These are phyloP conservation scores for Candida golubevii DNA, from an alignment of 805 yeast species.

Conservation along the genomic window DNA sequence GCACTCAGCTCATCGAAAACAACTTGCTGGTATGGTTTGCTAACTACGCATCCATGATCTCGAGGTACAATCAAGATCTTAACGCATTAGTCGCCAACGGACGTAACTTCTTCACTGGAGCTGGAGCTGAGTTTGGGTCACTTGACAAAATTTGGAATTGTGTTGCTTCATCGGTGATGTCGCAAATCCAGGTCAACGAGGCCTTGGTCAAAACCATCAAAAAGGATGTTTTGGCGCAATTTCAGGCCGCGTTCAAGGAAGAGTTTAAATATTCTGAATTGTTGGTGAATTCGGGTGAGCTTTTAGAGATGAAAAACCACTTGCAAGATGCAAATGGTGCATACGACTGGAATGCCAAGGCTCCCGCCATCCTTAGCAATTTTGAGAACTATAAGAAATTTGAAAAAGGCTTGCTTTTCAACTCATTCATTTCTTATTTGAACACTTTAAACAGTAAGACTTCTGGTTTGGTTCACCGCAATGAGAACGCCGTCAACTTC, in stretches of 20 bases:
- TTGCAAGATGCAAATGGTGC: constrained; percentile 35
- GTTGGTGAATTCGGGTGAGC: constrained; percentile 43
- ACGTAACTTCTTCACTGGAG: constrained; percentile 16
- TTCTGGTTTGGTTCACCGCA: constrained; percentile 25
- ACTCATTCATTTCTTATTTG: constrained; percentile 62
- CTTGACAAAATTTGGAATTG: constrained; percentile 44
- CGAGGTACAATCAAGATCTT: constrained; percentile 20
- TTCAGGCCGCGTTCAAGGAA: constrained; percentile 49
- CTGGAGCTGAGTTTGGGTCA: constrained; percentile 33
- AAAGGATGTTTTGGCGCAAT: constrained; percentile 51
- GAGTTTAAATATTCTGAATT: constrained; percentile 55
- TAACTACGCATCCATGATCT: constrained; percentile 20
- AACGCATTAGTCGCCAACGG: constrained; percentile 21
- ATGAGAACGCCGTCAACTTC: constrained; percentile 64
- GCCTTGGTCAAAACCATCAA: constrained; percentile 44
- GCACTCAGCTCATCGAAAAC: constrained; percentile 27
- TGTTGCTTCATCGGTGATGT: constrained; percentile 47
- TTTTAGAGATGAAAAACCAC: constrained; percentile 33
- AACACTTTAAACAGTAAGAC: constrained; percentile 27
- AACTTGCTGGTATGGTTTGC: constrained; percentile 33
- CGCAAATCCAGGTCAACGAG: constrained; percentile 45
- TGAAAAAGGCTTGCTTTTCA: constrained; percentile 54
- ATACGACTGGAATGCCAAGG: constrained; percentile 69
- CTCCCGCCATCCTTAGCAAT: constrained; percentile 70
- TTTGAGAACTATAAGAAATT: constrained; percentile 67